phyloP scores from a whole-genome alignment of 2,329 filamentous ascomycete species.

The Myriosclerotinia curreyana region DNA sequence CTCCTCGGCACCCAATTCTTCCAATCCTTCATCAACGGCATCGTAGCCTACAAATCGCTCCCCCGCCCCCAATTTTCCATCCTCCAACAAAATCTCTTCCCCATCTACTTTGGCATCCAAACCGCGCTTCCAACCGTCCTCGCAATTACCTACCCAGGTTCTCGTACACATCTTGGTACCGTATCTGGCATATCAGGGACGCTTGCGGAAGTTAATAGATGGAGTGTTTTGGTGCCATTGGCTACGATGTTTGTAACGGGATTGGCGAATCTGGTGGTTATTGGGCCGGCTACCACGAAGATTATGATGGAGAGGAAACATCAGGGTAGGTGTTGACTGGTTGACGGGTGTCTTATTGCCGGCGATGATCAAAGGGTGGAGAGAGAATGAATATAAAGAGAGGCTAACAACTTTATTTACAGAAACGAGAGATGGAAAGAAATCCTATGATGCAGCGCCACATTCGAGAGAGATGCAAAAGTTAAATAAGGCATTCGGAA shows the following conservation, averaged over 20 bases:
- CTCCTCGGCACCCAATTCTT: conserved; percentile 84
- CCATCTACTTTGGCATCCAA: conserved; percentile 85
- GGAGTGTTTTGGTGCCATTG: conserved; percentile 65
- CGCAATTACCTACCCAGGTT: conserved; percentile 76
- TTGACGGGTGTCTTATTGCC: not conserved
- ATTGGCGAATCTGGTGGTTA: conserved; percentile 63
- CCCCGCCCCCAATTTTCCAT: conserved; percentile 76
- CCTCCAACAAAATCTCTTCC: conserved; percentile 79
- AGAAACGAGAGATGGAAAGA: conserved; percentile 88
- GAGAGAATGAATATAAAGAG: not conserved
- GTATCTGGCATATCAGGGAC: conserved; percentile 53
- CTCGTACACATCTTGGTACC: conserved; percentile 40
- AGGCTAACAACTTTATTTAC: conserved; percentile 9
- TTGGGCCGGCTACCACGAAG: conserved; percentile 73
- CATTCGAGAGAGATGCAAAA: conserved; percentile 81
- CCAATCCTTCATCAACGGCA: conserved; percentile 75
- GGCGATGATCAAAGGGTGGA: conserved; percentile 2
- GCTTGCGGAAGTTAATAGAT: conserved; percentile 58
- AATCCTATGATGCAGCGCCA: conserved; percentile 72
- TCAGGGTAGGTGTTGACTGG: conserved; percentile 62
- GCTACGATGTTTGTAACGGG: conserved; percentile 67
- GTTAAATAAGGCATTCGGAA: conserved; percentile 75
- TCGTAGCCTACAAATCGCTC: conserved; percentile 73
- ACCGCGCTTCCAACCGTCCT: conserved; percentile 69
- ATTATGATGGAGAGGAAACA: conserved; percentile 73